Evolutionary conservation across 495 filamentous ascomycete species (phyloP), one percentile per base, ranked within the genome.

Genomic region (Penicillium bovifimosum): DNA sequence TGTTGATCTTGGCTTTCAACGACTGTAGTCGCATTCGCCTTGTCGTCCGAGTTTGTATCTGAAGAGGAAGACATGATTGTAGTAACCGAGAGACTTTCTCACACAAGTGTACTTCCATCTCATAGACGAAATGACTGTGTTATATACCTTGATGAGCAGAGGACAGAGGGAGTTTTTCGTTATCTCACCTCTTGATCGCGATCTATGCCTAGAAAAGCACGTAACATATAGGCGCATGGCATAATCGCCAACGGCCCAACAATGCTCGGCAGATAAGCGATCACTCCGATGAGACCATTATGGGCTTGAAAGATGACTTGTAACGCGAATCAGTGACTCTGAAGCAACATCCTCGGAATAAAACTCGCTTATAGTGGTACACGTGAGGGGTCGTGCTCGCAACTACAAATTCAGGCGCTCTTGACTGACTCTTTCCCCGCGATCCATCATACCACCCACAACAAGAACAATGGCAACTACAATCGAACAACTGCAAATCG

Each of bases 181-280:
- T 36, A 14, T 18, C 14, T n/a, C 14, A 9, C 24, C 14, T 4
- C 24, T 36, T 53, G 20, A 26, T 38, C 28, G 35, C n/a, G 16
- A 10, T n/a, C n/a, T n/a, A n/a, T 34, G 18, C 26, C 45, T 28
- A 52, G 38, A 41, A 44, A 53, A 58, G 55, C 55, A 58, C 55
- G 55, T 9, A 53, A 42, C 10, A 14, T 28, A 40, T 29, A 33
- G 0, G 26, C 11, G 35, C 24, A 58, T 58, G 55, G 41, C 50
- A 58, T 26, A 53, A 58, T 49, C 17, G 9, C n/a, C 4, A 14
- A 45, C 3, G 20, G 4, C 8, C n/a, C 4, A 14, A 45, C 3
- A 31, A 4, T 10, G 9, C 14, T 32, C 35, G 24, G 47, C 14
- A 24, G 14, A 24, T 40, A 9, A n/a, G 7, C 5, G 4, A n/a